Evolutionary conservation across 2,329 filamentous ascomycete genomes (phyloP).

Genomic region (Fusarium sp.): DNA sequence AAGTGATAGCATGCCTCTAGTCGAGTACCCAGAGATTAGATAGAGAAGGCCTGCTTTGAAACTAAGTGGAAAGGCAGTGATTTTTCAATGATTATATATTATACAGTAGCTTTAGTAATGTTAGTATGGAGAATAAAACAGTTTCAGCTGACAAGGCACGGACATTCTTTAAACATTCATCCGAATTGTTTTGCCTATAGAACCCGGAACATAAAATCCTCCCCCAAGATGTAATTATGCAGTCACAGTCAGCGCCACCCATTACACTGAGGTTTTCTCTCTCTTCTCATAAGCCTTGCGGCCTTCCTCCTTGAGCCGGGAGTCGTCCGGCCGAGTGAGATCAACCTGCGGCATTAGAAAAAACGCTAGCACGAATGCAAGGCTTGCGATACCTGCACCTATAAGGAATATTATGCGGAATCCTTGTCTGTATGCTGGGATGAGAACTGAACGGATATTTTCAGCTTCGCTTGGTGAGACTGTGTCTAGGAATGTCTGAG

Average conservation of each 20-base stretch:
- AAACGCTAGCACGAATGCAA: conserved; percentile 51
- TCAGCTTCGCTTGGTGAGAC: conserved; percentile 44
- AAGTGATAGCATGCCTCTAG: not conserved
- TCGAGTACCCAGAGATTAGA: not conserved
- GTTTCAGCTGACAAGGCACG: too few species aligned
- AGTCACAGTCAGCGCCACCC: not conserved
- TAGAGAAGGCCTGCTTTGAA: not conserved
- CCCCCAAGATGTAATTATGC: not conserved
- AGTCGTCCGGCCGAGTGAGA: conserved; percentile 50
- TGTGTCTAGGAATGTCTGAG: conserved; percentile 45
- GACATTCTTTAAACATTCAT: not conserved
- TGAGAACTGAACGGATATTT: conserved; percentile 43
- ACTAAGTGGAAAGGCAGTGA: not conserved
- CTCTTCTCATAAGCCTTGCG: conserved; percentile 34
- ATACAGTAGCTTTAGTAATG: not conserved
- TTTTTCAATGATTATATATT: not conserved
- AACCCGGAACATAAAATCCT: not conserved
- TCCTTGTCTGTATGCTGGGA: conserved; percentile 49
- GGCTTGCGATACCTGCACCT: conserved; percentile 47
- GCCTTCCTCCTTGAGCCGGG: conserved; percentile 49
- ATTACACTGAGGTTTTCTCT: not conserved
- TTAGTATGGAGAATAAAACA: not conserved
- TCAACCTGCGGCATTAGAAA: conserved; percentile 53
- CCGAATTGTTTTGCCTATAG: not conserved
- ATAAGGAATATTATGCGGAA: conserved; percentile 53